Base-by-base conservation (phyloP, 2,329 filamentous ascomycete species). In the Xylariaceae sp. region DNA sequence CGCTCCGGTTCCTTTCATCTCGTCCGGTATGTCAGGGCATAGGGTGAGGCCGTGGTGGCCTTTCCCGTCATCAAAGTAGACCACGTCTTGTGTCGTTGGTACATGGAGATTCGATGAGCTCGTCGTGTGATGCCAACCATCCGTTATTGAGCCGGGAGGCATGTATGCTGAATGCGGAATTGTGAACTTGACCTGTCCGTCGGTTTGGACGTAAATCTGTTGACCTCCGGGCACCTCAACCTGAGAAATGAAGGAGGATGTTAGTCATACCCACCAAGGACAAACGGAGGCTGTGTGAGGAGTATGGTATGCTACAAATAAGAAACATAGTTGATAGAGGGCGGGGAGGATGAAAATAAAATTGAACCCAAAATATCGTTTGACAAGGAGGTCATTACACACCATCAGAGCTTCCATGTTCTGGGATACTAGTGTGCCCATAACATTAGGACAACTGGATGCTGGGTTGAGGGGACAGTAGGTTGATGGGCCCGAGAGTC, bases 161-260 rank as follows among this genome's bases (percentile, higher is more conserved):
- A 81, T 79, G 53, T 66, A 73, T 2, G 71, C 72, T 0, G 83
- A 86, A 73, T 88, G 84, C 0, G 85, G 77, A 17, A 66, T 60
- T 0, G 84, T 84, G 73, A 83, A 89, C 52, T 77, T 75, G 54
- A 89, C 70, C 8, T 78, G 74, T 5, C 86, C 87, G 26, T 60
- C 46, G 23, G 77, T 71, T 3, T 79, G 75, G 3, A 89, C 77
- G 70, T 84, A 89, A 64, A 87, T 77, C 55, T 78, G 73, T 65
- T 90, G 86, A 23, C 87, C 87, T 24, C 86, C 86, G 4, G 86
- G 85, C 4, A 88, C 86, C 26, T 78, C 68, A 28, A 84, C 79
- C 73, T 77, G 36, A 1, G 23, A 40, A n/a, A 31, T 41, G 14
- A 19, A 14, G 2, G 4, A 14, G 9, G 4, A 26, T 9, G 12